Conservation (phyloP, 805 yeast genomes). For the Wickerhamiella spandovensis region DNA sequence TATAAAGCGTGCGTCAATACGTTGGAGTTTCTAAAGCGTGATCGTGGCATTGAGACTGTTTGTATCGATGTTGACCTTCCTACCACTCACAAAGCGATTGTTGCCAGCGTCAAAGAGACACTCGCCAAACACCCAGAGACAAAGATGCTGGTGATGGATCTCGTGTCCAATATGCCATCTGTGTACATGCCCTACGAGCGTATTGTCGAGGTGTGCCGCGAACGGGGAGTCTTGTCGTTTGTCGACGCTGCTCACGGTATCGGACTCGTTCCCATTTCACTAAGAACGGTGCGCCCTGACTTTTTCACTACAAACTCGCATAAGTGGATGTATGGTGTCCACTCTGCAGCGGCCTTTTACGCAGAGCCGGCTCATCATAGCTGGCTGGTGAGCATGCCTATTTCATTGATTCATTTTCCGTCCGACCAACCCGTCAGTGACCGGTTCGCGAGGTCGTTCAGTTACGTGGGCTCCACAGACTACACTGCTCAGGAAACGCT, state of each 20-base stretch:
- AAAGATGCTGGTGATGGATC: conserved; percentile 38
- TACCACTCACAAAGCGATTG: conserved; percentile 30
- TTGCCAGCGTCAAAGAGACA: conserved; percentile 20
- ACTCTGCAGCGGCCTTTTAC: conserved; percentile 46
- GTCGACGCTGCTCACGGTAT: conserved; percentile 65
- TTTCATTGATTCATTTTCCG: conserved; percentile 34
- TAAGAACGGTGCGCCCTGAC: conserved; percentile 35
- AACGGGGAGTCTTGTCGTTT: conserved; percentile 37
- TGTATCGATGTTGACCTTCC: conserved; percentile 31
- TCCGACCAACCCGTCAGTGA: conserved; percentile 15
- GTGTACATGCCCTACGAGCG: conserved; percentile 41
- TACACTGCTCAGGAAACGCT: conserved; percentile 33
- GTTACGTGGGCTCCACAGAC: conserved; percentile 37
- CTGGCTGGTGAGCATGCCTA: conserved; percentile 41
- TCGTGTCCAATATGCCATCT: conserved; percentile 54
- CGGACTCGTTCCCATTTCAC: conserved; percentile 29
- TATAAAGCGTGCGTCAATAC: conserved; percentile 46
- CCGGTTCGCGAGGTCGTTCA: conserved; percentile 23
- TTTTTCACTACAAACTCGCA: conserved; percentile 51
- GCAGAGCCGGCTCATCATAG: conserved; percentile 39
- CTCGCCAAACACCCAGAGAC: conserved; percentile 22
- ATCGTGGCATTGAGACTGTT: conserved; percentile 4
- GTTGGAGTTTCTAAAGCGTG: conserved; percentile 17
- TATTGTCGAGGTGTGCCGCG: conserved; percentile 33
- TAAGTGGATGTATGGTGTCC: conserved; percentile 53